Evolutionary conservation across 805 yeast species (phyloP), one percentile per base, ranked within the genome.

Genomic region (Teunomyces atbi): DNA sequence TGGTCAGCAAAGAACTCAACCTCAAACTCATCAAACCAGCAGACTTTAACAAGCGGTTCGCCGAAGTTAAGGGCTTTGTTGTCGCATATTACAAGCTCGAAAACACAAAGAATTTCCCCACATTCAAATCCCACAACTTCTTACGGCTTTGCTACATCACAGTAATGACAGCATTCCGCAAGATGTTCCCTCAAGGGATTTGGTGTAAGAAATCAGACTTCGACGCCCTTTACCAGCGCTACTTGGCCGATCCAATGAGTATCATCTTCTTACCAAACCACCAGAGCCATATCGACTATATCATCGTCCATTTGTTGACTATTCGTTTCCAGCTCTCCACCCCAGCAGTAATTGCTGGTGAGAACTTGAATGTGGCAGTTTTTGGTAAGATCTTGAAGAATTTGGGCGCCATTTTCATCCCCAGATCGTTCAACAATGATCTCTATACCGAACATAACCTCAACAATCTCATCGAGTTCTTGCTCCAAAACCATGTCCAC

Each of bases 261-360:
- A 65, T 72, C 36, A 65, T 81, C 39, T 77, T 74, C 48, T 65
- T 80, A 47, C 86, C 86, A 2, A 79, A 82, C 53, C 86, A 81
- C 61, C 79, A 79, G 58, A 77, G 83, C 8, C 86, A 81, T 56
- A 66, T 81, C 34, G 86, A 81, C 60, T 81, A 81, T 57, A 78
- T 81, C 42, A 75, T 81, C 45, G 56, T 82, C 41, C 85, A 81
- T 53, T 68, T 79, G 44, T 64, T 79, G 27, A 69, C 79, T 48
- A 71, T 79, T 52, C 64, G 85, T 28, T 71, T 81, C 52, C 81
- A 79, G 21, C 59, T 81, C 45, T 68, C 83, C 3, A 60, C 73
- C 8, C 86, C 86, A 1, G 62, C 75, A 4, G 83, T 81, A 5
- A 77, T 81, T 30, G 86, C 86, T 1, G 86, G 86, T n/a, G 85